Evolutionary conservation across 305 asterid species (phyloP).

Genomic region (Fraxinus albicans): DNA sequence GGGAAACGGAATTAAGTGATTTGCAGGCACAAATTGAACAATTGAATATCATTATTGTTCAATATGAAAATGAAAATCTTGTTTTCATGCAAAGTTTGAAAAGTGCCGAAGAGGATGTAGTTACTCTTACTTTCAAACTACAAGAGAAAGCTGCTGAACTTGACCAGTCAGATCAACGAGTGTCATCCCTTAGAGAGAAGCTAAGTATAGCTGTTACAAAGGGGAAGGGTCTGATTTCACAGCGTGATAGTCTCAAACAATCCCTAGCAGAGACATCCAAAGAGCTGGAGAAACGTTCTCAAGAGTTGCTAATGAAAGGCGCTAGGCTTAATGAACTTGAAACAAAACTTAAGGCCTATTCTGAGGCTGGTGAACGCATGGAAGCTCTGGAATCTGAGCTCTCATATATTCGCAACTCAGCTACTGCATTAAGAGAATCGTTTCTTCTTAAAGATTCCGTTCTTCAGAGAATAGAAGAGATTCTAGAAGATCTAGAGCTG

Average conservation of each 20-base stretch:
- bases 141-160: slow-evolving; percentile 72
- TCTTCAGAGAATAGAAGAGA: slow-evolving; percentile 95
- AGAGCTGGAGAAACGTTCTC: slow-evolving; percentile 72
- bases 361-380: slow-evolving; percentile 98
- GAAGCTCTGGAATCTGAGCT: slow-evolving; percentile 99
- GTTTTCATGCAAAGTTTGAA: slow-evolving; percentile 65
- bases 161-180: slow-evolving; percentile 89
- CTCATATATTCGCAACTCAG: slow-evolving; percentile 93
- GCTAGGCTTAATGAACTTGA: slow-evolving; percentile 75
- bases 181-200: slow-evolving; percentile 89
- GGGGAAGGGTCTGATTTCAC: slow-evolving; percentile 91
- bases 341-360: slow-evolving; percentile 73
- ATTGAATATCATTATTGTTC: slow-evolving; percentile 46
- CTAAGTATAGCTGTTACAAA: slow-evolving; percentile 91
- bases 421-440: slow-evolving; percentile 93
- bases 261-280: slow-evolving; percentile 72
- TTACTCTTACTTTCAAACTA: slow-evolving; percentile 49
- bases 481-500: slow-evolving; percentile 91
- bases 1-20: slow-evolving; percentile 45
- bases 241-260: slow-evolving; percentile 93
- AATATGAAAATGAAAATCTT: slow-evolving; percentile 67
- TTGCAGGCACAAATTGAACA: slow-evolving; percentile 59
- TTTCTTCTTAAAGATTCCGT: slow-evolving; percentile 96
- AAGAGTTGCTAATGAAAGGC: slow-evolving; percentile 78
- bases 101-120: slow-evolving; percentile 46